Evolutionary conservation across 495 filamentous ascomycete genomes (phyloP).

Genomic region (Hypoxylon perforatum): DNA sequence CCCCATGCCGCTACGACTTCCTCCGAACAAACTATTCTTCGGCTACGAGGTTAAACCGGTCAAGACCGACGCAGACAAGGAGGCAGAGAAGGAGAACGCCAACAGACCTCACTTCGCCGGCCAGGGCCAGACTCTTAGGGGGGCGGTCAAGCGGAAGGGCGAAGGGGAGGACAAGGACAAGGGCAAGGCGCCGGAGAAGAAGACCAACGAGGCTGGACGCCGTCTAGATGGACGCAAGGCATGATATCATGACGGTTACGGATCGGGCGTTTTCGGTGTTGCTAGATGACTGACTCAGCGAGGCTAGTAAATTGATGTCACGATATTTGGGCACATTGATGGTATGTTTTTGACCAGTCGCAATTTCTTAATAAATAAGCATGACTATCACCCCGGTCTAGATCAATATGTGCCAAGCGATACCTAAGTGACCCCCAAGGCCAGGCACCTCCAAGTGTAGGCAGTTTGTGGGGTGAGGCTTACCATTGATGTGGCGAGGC

Average conservation of each 20-base stretch:
- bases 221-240: constrained; percentile 52
- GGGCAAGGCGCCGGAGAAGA: constrained; percentile 49
- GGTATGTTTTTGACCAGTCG: neutral
- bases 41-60: constrained; percentile 92
- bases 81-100: constrained; percentile 69
- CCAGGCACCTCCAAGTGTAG: no score
- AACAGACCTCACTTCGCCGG: constrained; percentile 84
- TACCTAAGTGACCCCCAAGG: no score
- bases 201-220: constrained; percentile 47
- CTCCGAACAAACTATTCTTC: constrained; percentile 93
- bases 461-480: no score
- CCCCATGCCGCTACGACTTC: constrained; percentile 85
- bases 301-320: constrained; percentile 17
- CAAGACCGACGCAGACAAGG: constrained; percentile 80
- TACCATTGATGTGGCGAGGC: no score
- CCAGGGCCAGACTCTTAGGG: constrained; percentile 84
- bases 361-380: neutral
- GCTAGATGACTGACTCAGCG: constrained; percentile 1
- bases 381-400: no score
- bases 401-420: no score
- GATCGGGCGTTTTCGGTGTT: constrained; percentile 31
- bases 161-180: constrained; percentile 56
- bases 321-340: constrained; percentile 8
- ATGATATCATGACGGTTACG: constrained; percentile 5
- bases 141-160: constrained; percentile 67